phyloP scores from a whole-genome alignment of 306 rosid genomes.

The Gastrolobium bilobum region DNA sequence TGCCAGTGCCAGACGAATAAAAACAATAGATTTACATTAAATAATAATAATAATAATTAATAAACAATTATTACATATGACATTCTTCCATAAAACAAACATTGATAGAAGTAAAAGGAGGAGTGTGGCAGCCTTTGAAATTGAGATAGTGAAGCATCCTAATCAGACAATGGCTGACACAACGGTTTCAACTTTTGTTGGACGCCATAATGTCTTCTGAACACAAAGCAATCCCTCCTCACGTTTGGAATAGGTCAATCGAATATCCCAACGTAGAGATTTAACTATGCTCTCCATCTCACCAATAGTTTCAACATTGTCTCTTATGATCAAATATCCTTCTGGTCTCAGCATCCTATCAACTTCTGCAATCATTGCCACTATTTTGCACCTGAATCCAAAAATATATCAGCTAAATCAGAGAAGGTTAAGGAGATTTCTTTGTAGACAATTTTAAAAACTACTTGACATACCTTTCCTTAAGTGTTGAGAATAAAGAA shows the following conservation, averaged over 20 bases:
- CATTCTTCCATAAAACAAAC: constrained; percentile 13
- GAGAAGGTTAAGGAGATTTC: constrained; percentile 1
- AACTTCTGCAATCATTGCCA: constrained; percentile 77
- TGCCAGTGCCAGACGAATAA: constrained; percentile 23
- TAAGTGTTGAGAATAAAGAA: constrained; percentile 67
- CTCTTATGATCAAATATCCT: constrained; percentile 73
- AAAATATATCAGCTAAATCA: constrained; percentile 28
- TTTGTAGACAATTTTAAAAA: constrained; percentile 13
- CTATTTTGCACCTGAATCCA: constrained; percentile 72
- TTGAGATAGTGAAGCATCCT: constrained; percentile 23
- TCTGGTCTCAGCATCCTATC: constrained; percentile 91
- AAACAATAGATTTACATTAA: constrained; percentile 33
- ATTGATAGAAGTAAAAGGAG: constrained; percentile 23
- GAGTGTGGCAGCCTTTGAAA: constrained; percentile 28
- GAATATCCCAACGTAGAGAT: constrained; percentile 76
- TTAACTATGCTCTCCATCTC: constrained; percentile 70
- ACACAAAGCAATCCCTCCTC: constrained; percentile 70
- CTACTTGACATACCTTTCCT: constrained; percentile 59
- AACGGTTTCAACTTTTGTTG: constrained; percentile 60
- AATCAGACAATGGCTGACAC: constrained; percentile 65
- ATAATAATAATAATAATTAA: constrained; percentile 35
- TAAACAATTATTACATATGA: constrained; percentile 1
- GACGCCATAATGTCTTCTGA: constrained; percentile 88
- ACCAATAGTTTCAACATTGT: constrained; percentile 64
- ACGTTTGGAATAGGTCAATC: constrained; percentile 55